Base-by-base conservation (phyloP, 2,329 filamentous ascomycete genomes). In the Lecanosticta acicola region DNA sequence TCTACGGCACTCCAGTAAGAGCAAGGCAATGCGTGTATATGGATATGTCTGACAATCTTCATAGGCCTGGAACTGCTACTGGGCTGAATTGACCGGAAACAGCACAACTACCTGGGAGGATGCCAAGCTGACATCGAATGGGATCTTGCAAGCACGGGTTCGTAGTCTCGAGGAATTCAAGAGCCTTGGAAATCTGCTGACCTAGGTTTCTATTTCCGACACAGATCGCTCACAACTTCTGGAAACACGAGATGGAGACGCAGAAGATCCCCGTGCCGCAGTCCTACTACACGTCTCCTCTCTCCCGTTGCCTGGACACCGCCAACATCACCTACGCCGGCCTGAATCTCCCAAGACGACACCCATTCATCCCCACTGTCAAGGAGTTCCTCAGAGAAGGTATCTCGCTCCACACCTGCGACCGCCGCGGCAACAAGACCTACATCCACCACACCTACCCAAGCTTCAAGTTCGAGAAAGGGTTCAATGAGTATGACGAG, bases 331-430 rank as follows among this genome's bases (percentile, higher is more conserved):
- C 81, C 1, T 87, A 84, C 60, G 61, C 62, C 4, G 71, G 68
- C 17, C 69, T 86, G 2, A 56, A 68, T 1, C 61, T 84, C 1
- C 79, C 80, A 1, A 59, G 62, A 9, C 62, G 70, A 7, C 66
- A 66, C 3, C 74, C 75, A 0, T 85, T 84, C 56, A 60, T 68
- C 1, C 83, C 81, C 0, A 70, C 68, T 0, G 67, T 86, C 48
- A 85, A 85, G 64, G 83, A 86, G 75, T 43, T 75, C 18, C 70
- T 86, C 53, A 74, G 83, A 19, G 83, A 87, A 63, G 76, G 78
- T 3, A 80, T 86, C 48, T 79, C 74, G 36, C 76, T 80, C 19
- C 83, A 85, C 58, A 84, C 82, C 0, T 87, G 83, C 61, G 80
- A 87, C 61, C 73, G 76, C 36, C 73, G 83, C 9, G 74, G 73